Percentiles rank a stretch among this genome's conserved stretches.
These are phyloP conservation scores for Calocybe cyanea DNA, from an alignment of 768 basidiomycete genomes.

Conservation along the genomic window DNA sequence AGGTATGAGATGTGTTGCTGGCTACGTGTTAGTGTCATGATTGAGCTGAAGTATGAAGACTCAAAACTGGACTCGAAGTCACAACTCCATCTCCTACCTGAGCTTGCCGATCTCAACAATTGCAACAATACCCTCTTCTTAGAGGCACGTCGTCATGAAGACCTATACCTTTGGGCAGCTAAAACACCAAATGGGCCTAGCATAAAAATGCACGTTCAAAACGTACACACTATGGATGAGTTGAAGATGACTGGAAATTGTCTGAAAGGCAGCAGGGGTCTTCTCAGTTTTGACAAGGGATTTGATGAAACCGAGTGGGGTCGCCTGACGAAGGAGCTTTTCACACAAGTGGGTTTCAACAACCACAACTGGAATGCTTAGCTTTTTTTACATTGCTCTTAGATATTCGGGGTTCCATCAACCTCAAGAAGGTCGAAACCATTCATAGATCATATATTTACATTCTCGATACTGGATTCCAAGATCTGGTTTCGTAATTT, in stretches of 20 bases:
- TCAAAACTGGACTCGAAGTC: conserved; percentile 97
- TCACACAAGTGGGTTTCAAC: conserved; percentile 71
- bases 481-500: conserved; percentile 99
- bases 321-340: conserved; percentile 84
- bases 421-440: conserved; percentile 91
- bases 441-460: conserved; percentile 96
- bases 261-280: conserved; percentile 88
- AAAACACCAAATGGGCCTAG: conserved; percentile 98
- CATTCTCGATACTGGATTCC: conserved; percentile 91
- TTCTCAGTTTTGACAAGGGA: conserved; percentile 86
- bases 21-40: background rate
- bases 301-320: conserved; percentile 91
- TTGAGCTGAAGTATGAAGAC: conserved; percentile 45
- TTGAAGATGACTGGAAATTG: conserved; percentile 99
- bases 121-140: conserved; percentile 98
- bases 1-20: conserved; percentile 46
- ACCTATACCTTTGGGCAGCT: conserved; percentile 94
- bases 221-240: conserved; percentile 99
- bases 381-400: conserved; percentile 12
- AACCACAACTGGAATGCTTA: background rate
- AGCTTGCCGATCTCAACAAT: conserved; percentile 94
- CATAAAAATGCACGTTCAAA: conserved; percentile 96
- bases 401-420: conserved; percentile 96
- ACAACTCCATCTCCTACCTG: conserved; percentile 87
- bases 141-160: conserved; percentile 93